Conservation (phyloP, 2,329 filamentous ascomycete genomes). For the Tolypocladium amazonense region DNA sequence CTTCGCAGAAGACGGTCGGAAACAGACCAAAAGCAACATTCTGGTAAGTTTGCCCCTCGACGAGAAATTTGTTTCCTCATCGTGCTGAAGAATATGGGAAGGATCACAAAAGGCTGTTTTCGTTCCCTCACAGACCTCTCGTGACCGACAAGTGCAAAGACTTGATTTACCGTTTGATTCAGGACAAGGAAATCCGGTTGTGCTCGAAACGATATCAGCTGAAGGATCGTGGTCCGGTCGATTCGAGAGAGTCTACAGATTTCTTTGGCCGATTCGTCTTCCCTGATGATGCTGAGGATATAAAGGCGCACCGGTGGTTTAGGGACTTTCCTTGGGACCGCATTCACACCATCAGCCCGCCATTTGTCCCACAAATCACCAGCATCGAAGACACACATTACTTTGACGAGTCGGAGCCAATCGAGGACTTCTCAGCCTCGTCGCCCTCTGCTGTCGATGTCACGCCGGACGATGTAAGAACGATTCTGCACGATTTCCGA, state of each 20-base stretch:
- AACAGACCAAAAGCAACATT: constrained; percentile 80
- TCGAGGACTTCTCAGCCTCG: constrained; percentile 51
- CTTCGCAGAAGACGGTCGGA: constrained; percentile 63
- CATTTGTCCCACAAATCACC: constrained; percentile 67
- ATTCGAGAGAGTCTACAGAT: constrained; percentile 11
- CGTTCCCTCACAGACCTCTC: constrained; percentile 55
- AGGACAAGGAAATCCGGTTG: constrained; percentile 64
- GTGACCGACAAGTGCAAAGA: constrained; percentile 66
- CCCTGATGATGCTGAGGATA: constrained; percentile 74
- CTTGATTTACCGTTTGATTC: constrained; percentile 61
- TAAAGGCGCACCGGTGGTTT: constrained; percentile 86
- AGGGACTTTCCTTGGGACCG: constrained; percentile 66
- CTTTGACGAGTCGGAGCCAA: constrained; percentile 73
- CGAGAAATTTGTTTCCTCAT: not conserved
- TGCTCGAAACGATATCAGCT: constrained; percentile 65
- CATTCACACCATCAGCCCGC: constrained; percentile 60
- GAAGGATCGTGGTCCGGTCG: constrained; percentile 39
- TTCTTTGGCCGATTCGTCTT: constrained; percentile 55
- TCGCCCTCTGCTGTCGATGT: constrained; percentile 21
- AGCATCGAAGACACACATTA: constrained; percentile 70
- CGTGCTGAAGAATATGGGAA: constrained; percentile 16
- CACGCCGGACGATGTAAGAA: constrained; percentile 18
- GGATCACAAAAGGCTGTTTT: constrained; percentile 60
- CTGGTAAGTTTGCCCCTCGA: constrained; percentile 38
- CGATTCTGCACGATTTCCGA: constrained; percentile 26